These are phyloP conservation scores for Lachnellula arida DNA, from an alignment of 2,329 filamentous ascomycete genomes.

Conservation along the genomic window DNA sequence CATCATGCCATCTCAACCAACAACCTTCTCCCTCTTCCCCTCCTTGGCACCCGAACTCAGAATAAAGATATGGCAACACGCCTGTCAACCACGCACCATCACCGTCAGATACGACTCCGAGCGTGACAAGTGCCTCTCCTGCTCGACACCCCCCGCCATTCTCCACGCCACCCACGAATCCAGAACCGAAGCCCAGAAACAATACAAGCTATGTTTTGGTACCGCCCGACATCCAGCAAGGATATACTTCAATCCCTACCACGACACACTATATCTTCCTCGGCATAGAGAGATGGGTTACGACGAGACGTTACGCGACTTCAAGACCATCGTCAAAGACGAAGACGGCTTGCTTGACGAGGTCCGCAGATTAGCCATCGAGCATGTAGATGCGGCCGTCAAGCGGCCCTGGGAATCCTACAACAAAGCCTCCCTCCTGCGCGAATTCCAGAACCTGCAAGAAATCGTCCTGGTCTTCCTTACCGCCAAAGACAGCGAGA, in stretches of 20 bases:
- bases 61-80: conserved; percentile 26
- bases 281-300: conserved; percentile 34
- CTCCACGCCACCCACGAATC: conserved; percentile 41
- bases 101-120: conserved; percentile 34
- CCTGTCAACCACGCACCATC: conserved; percentile 23
- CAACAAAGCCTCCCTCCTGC: conserved; percentile 44
- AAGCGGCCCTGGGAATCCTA: conserved; percentile 48
- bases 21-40: conserved; percentile 25
- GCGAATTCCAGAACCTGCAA: conserved; percentile 35
- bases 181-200: conserved; percentile 37
- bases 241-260: conserved; percentile 21
- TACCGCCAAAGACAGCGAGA: not conserved
- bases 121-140: conserved; percentile 35
- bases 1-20: conserved; percentile 6
- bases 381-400: conserved; percentile 41
- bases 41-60: conserved; percentile 28
- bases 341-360: conserved; percentile 30
- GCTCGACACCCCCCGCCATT: conserved; percentile 36
- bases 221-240: conserved; percentile 12
- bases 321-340: conserved; percentile 34
- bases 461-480: conserved; percentile 24
- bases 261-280: conserved; percentile 27
- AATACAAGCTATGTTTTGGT: conserved; percentile 33
- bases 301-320: conserved; percentile 36
- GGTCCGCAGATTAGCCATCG: conserved; percentile 40